Evolutionary conservation across 805 yeast species (phyloP), one percentile per base, ranked within the genome.

Genomic region (Metschnikowia kunwiensis): DNA sequence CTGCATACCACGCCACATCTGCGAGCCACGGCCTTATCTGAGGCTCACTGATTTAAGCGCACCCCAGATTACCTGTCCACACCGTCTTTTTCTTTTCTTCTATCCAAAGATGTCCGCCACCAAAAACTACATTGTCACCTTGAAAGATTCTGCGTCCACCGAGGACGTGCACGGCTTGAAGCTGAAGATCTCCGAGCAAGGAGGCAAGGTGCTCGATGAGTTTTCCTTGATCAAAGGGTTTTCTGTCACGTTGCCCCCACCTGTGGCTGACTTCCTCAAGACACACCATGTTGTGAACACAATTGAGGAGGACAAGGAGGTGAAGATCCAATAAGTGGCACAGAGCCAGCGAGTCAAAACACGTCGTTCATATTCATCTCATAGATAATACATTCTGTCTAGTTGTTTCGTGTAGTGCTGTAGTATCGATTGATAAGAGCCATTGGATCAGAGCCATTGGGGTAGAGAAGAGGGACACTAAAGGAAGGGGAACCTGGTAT

Each of bases 271-370:
- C 15, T 46, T 75, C n/a, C 55, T 82, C 48, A 57, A 65, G 45
- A 51, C 57, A 27, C 70, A 76, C 51, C 74, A 72, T 19, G 71
- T 68, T 32, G 80, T 82, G 47, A 72, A 75, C 31, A 60, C 70
- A 26, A 65, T 81, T 45, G 89, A 82, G 58, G 86, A 78, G 55
- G 89, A 82, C 55, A 63, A 72, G 53, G 83, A 77, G 52, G 86
- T 82, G 27, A 68, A 70, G 47, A 74, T 70, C 46, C 65, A 66
- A 32, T 43, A 33, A 26, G 40, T 21, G 24, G n/a, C n/a, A n/a
- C n/a, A n/a, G n/a, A n/a, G n/a, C n/a, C n/a, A n/a, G n/a, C n/a
- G n/a, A n/a, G n/a, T n/a, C n/a, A n/a, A n/a, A n/a, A n/a, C n/a
- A n/a, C n/a, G n/a, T n/a, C n/a, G n/a, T n/a, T n/a, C n/a, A n/a